Conservation (phyloP, 352 stramenopile species). For the Globisporangium megalacanthum region DNA sequence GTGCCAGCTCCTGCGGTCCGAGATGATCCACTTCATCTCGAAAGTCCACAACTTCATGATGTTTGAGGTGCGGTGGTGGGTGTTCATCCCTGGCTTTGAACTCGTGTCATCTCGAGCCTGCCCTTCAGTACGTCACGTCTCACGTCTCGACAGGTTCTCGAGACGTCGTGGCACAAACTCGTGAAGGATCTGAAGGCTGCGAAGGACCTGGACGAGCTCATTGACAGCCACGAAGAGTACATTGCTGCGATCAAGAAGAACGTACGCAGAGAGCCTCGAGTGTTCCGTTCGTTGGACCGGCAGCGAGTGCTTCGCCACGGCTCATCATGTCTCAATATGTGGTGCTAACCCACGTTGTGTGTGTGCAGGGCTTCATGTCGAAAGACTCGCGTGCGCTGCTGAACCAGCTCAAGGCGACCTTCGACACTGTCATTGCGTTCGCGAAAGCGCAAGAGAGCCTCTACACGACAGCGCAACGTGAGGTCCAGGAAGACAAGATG, state of each 20-base stretch:
- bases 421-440: conserved; percentile 78
- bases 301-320: not conserved
- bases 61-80: conserved; percentile 84
- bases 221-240: conserved; percentile 95
- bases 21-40: conserved; percentile 98
- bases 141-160: conserved; percentile 55
- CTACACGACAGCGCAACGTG: conserved; percentile 70
- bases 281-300: no score
- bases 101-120: no score
- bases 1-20: conserved; percentile 92
- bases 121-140: not conserved
- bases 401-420: conserved; percentile 76
- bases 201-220: conserved; percentile 93
- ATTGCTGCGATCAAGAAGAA: conserved; percentile 89
- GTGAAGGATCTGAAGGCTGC: conserved; percentile 87
- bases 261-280: conserved; percentile 23
- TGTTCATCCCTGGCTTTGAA: not conserved
- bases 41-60: conserved; percentile 99
- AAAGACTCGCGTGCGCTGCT: conserved; percentile 69
- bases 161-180: conserved; percentile 93
- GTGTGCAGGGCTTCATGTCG: conserved; percentile 76
- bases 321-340: no score
- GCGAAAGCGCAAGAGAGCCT: conserved; percentile 78
- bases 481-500: conserved; percentile 58
- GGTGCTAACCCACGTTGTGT: not conserved